phyloP scores from a whole-genome alignment of 176 grass and related monocot genomes.

The maize (Zea mays) region DNA sequence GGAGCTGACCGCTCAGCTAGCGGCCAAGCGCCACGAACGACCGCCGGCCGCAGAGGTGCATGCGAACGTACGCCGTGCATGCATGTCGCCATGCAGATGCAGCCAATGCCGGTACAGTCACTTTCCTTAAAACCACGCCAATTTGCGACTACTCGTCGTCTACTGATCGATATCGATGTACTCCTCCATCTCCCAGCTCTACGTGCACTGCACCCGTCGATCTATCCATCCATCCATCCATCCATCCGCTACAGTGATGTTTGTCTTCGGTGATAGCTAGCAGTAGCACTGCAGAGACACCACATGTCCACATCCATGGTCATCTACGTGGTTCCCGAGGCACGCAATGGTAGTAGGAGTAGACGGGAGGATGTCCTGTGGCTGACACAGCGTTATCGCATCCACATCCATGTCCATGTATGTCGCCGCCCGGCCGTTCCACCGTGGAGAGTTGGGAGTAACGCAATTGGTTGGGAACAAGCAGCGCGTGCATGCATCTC shows the following conservation, averaged over 20 bases:
- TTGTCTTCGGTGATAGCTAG: background rate
- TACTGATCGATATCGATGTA: background rate
- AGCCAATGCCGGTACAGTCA: constrained; percentile 17
- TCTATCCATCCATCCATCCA: background rate
- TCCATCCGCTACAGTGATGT: background rate
- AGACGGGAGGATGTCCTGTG: no score
- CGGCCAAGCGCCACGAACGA: background rate
- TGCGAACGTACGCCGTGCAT: background rate
- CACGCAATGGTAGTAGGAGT: background rate
- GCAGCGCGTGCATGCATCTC: background rate
- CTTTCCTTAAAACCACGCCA: constrained; percentile 37
- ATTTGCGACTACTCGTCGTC: background rate
- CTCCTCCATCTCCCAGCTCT: background rate
- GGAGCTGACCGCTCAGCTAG: background rate
- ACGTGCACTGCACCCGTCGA: background rate
- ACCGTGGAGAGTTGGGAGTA: no score
- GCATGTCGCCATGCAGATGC: background rate
- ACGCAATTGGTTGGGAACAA: background rate
- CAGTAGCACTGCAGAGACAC: background rate
- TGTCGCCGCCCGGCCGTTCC: no score
- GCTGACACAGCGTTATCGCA: no score
- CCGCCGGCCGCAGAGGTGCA: background rate
- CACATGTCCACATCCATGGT: no score
- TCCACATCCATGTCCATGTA: no score
- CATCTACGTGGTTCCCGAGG: no score